These are phyloP conservation scores for Hypoxylon lenormandii DNA, from an alignment of 495 filamentous ascomycete species.

Conservation along the genomic window DNA sequence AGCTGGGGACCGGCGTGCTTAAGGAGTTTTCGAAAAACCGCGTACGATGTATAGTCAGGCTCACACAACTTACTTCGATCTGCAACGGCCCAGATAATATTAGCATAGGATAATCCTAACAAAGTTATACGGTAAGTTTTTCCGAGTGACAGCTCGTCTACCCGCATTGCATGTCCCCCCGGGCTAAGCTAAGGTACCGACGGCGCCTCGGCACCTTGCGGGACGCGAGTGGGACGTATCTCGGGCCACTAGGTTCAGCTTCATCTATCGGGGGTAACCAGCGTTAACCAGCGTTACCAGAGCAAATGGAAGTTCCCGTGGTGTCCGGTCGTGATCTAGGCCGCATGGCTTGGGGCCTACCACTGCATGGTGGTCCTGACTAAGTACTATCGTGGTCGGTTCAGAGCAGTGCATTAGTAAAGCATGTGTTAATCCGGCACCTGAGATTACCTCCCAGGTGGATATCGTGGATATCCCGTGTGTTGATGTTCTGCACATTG, in stretches of 20 bases:
- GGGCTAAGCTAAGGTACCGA: not conserved
- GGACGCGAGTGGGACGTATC: not conserved
- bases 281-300: constrained; percentile 2
- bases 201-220: constrained; percentile 4
- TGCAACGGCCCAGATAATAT: constrained; percentile 1
- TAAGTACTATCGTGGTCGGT: constrained; percentile 17
- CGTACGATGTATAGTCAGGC: not conserved
- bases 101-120: constrained; percentile 6
- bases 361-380: constrained; percentile 5
- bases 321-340: constrained; percentile 15
- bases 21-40: constrained; percentile 6
- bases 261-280: constrained; percentile 24
- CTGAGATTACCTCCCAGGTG: not conserved
- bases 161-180: constrained; percentile 2
- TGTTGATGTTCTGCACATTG: no score
- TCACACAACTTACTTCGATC: constrained; percentile 10
- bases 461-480: not conserved
- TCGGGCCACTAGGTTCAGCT: constrained; percentile 8
- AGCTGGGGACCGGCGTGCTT: not conserved
- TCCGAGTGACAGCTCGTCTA: constrained; percentile 24
- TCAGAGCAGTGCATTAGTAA: constrained; percentile 14
- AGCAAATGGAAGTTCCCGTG: constrained; percentile 14
- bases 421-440: constrained; percentile 34
- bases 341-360: constrained; percentile 14
- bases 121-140: constrained; percentile 1